Conservation (phyloP, 306 rosid species). For the Lithocarpus polystachyus region DNA sequence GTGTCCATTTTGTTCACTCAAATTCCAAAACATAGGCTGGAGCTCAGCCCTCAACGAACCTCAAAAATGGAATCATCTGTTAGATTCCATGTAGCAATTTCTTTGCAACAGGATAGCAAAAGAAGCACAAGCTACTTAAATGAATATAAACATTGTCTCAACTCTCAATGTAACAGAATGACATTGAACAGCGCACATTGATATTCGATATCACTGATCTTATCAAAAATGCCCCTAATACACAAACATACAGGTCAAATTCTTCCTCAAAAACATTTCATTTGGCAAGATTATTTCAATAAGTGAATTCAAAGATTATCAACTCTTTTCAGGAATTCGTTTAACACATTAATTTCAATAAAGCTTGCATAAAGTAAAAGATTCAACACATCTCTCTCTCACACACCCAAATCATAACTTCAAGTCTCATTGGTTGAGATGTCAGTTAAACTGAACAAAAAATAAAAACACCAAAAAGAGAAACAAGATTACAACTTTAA, state of each 20-base stretch:
- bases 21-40: no score
- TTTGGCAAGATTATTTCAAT: not conserved
- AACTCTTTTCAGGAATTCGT: not conserved
- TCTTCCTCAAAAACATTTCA: not conserved
- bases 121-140: no score
- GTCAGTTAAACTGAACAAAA: not conserved
- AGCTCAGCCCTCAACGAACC: no score
- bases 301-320: not conserved
- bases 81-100: no score
- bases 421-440: not conserved
- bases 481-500: not conserved
- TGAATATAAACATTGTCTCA: not conserved
- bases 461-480: not conserved
- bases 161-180: not conserved
- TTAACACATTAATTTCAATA: not conserved
- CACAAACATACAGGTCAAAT: not conserved
- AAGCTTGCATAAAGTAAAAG: not conserved
- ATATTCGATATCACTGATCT: no score
- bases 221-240: no score
- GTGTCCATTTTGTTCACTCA: no score
- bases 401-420: not conserved
- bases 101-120: no score
- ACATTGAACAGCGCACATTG: no score
- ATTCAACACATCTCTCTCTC: not conserved
- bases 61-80: no score